A percentile compares a stretch with the other conserved stretches of the same genome.
phyloP scores from a whole-genome alignment of 352 stramenopile species.

The Globisporangium nodosum region DNA sequence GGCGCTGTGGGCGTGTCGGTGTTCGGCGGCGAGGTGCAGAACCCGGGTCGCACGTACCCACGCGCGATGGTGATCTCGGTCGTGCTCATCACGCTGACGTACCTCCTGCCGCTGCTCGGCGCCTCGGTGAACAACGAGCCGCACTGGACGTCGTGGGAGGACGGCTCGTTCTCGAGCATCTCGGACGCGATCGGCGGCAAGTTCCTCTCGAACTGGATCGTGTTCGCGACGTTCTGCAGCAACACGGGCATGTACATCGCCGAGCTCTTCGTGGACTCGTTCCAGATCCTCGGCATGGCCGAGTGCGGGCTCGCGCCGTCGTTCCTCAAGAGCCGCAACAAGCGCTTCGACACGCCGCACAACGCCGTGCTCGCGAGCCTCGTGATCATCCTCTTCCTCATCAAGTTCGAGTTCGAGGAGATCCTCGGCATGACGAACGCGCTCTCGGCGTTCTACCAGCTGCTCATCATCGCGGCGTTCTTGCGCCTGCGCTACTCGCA shows the following conservation, averaged over 20 bases:
- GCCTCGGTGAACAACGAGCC: conserved; percentile 59
- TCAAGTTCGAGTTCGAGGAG: conserved; percentile 62
- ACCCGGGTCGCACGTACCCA: conserved; percentile 75
- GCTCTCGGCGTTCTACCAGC: conserved; percentile 78
- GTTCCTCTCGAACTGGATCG: conserved; percentile 86
- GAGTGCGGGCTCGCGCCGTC: conserved; percentile 83
- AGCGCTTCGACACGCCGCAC: conserved; percentile 49
- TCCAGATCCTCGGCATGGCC: conserved; percentile 77
- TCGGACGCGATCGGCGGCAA: conserved; percentile 75
- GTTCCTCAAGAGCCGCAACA: conserved; percentile 65
- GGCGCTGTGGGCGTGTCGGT: conserved; percentile 86
- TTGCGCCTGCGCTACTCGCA: conserved; percentile 77
- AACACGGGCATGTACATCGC: conserved; percentile 92
- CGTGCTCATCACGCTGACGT: conserved; percentile 74
- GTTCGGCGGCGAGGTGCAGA: conserved; percentile 88
- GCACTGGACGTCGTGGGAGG: conserved; percentile 79
- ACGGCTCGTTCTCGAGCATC: conserved; percentile 87
- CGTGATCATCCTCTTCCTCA: conserved; percentile 45
- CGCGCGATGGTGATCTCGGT: conserved; percentile 76
- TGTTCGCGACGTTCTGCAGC: conserved; percentile 82
- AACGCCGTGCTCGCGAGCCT: conserved; percentile 35
- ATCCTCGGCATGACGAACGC: conserved; percentile 88
- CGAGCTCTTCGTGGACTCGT: conserved; percentile 91
- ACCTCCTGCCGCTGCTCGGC: conserved; percentile 85
- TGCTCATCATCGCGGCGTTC: conserved; percentile 88